Base-by-base conservation (phyloP, 129 eudicot species). In the Sambucus nigra region DNA sequence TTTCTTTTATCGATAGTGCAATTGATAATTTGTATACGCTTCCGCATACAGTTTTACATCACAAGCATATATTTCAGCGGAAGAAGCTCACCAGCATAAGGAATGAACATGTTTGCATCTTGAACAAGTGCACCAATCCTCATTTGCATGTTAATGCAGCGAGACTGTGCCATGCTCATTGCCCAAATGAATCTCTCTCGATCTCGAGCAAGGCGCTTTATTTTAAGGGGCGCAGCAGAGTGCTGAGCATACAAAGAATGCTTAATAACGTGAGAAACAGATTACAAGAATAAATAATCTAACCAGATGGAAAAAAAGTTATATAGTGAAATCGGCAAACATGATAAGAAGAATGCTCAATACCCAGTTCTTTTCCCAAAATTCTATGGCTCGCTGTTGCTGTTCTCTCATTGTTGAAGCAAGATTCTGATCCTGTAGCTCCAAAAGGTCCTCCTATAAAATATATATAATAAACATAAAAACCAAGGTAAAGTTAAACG, bases 361-460 rank as follows among this genome's bases (percentile, higher is more conserved):
- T 81, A 91, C 98, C 98, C 98, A 91, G 61, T 91, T 91, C 51
- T 72, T 91, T 58, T 82, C 89, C 98, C 98, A 91, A 68, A 91
- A 91, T 62, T 82, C 95, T 19, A 74, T 64, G 44, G 80, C 94
- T 29, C 98, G 80, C 25, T 50, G 65, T 73, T 74, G 74, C 73
- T 85, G 86, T 72, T 69, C 79, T 76, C 76, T 80, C 83, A 91
- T 74, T 33, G 71, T 67, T 21, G 82, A 72, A 55, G 95, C 94
- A 65, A 91, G 93, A 49, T 73, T 54, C 42, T 76, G 66, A 59
- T 91, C 95, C 56, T 91, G 98, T 66, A 91, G 74, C 84, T 91
- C 98, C 47, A 55, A 46, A 28, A 91, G 89, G 69, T 91, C 98
- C 73, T 82, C 98, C 98, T 91, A 54, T 41, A 58, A 19, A 16